Conservation (phyloP, 345 rosid species). For the Acer saccharum region DNA sequence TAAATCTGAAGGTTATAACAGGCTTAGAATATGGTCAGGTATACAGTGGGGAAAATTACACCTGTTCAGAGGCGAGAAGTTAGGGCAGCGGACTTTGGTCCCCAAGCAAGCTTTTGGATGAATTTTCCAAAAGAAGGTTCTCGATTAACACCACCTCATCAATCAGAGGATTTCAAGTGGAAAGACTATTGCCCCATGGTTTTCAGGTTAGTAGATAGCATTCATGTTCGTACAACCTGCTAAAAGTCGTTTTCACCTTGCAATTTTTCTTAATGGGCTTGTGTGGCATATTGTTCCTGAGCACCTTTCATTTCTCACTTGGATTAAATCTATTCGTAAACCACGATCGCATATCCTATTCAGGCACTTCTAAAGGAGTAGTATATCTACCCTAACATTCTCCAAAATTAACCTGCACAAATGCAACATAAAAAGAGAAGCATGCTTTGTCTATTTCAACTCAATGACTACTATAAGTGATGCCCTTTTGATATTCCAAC, state of each 20-base stretch:
- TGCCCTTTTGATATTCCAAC: too few relatives aligned
- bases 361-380: background rate
- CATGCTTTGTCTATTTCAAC: background rate
- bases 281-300: background rate
- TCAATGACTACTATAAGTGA: background rate
- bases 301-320: background rate
- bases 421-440: background rate
- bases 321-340: background rate
- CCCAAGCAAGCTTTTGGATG: constrained; percentile 98
- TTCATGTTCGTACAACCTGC: constrained; percentile 13
- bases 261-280: constrained; percentile 3
- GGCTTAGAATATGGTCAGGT: constrained; percentile 50
- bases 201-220: constrained; percentile 65
- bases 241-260: background rate
- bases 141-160: constrained; percentile 89
- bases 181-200: constrained; percentile 99
- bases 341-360: background rate
- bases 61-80: constrained; percentile 94
- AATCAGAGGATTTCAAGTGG: constrained; percentile 93
- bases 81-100: constrained; percentile 86
- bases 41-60: constrained; percentile 96
- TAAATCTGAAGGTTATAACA: constrained; percentile 7
- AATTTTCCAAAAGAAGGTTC: constrained; percentile 89
- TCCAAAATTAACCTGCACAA: background rate
- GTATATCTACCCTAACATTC: background rate